Conservation (phyloP, 257 asterid species). For the Przewalskia tangutica region DNA sequence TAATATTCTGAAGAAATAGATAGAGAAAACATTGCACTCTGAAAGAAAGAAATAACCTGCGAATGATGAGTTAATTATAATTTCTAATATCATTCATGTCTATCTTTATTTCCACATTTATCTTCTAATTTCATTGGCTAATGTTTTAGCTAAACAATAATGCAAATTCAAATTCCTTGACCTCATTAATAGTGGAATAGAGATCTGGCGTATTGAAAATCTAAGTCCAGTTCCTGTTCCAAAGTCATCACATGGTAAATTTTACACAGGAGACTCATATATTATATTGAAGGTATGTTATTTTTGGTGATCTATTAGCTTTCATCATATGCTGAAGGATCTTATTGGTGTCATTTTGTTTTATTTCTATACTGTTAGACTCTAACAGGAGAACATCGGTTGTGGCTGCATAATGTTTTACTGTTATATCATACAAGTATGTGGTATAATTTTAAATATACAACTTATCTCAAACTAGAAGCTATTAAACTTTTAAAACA, state of each 20-base stretch:
- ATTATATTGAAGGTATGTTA: conserved; percentile 65
- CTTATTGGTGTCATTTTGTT: background rate
- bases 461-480: background rate
- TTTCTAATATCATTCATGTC: conserved; percentile 1
- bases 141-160: conserved; percentile 5
- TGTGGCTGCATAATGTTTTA: background rate
- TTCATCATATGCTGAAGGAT: background rate
- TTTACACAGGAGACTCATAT: conserved; percentile 81
- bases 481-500: background rate
- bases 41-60: background rate
- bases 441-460: background rate
- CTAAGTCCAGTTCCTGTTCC: conserved; percentile 58
- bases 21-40: background rate
- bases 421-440: background rate
- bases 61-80: background rate
- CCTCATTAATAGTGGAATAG: conserved; percentile 58
- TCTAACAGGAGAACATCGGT: background rate
- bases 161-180: conserved; percentile 39
- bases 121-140: conserved; percentile 5
- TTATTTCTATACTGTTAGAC: background rate
- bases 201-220: conserved; percentile 90
- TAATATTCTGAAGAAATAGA: background rate
- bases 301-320: background rate
- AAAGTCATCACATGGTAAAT: conserved; percentile 67
- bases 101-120: background rate